A percentile compares a stretch with the other conserved stretches of the same genome.
These are phyloP conservation scores for Beauveria medogensis DNA, from an alignment of 2,329 filamentous ascomycete species.

Conservation along the genomic window DNA sequence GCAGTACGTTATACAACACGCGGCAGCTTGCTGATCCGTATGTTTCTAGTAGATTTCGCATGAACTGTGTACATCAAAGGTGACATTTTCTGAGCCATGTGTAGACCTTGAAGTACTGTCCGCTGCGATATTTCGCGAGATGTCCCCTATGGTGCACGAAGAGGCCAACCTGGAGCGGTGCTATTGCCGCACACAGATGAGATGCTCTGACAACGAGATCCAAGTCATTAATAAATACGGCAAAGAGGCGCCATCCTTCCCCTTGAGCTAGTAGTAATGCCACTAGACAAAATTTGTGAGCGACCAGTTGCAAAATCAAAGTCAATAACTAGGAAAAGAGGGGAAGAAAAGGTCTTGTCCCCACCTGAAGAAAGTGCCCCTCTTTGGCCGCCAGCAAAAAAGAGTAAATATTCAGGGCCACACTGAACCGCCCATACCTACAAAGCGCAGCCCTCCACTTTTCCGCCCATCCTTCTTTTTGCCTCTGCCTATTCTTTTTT, in stretches of 20 bases:
- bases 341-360: background rate
- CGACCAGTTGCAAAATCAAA: background rate
- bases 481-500: background rate
- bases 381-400: background rate
- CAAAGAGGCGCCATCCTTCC: background rate
- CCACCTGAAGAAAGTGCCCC: conserved; percentile 5
- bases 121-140: background rate
- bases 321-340: background rate
- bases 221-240: background rate
- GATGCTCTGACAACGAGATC: background rate
- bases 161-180: background rate
- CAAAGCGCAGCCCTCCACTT: conserved; percentile 6
- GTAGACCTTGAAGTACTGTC: too few species aligned
- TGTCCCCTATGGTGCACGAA: background rate
- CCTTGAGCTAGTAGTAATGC: background rate
- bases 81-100: too few species aligned
- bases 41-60: too few species aligned
- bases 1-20: background rate
- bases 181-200: background rate
- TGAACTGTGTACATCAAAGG: too few species aligned
- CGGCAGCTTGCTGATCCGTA: background rate
- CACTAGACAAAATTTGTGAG: background rate
- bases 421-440: background rate
- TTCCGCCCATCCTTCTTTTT: background rate
- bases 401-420: background rate